Evolutionary conservation across 345 rosid species (phyloP).

Genomic region (Salix suchowensis): DNA sequence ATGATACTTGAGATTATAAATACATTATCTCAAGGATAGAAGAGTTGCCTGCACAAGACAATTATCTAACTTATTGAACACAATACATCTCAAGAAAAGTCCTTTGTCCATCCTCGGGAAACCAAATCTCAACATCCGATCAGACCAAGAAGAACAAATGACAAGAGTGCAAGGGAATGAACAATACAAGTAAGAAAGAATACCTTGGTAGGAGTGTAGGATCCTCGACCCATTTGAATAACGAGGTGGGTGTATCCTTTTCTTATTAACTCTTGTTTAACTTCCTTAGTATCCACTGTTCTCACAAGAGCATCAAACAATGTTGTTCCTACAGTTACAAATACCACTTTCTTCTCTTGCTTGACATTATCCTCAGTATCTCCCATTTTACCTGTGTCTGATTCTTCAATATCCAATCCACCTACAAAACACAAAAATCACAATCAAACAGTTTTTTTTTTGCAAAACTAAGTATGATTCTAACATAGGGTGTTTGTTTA

Average conservation of each 20-base stretch:
- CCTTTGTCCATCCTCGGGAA: not conserved
- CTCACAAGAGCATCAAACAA: conserved; percentile 74
- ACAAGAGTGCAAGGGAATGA: not conserved
- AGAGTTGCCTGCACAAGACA: not conserved
- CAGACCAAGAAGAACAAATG: not conserved
- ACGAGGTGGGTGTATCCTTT: conserved; percentile 77
- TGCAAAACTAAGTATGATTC: not conserved
- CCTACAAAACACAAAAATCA: not conserved
- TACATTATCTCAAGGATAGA: not conserved
- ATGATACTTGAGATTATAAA: not conserved
- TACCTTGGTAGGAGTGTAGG: conserved; percentile 61
- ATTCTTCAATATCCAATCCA: not conserved
- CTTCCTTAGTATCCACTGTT: conserved; percentile 47
- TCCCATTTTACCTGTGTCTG: conserved; percentile 19
- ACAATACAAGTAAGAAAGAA: not conserved
- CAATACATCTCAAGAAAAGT: not conserved
- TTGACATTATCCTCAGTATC: conserved; percentile 14
- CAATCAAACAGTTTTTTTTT: not conserved
- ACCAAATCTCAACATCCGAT: not conserved
- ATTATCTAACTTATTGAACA: not conserved
- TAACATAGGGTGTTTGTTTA: not conserved
- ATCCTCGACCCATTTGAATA: conserved; percentile 86
- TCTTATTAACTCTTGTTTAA: conserved; percentile 49
- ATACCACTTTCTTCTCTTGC: conserved; percentile 39
- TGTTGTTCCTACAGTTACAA: conserved; percentile 90